phyloP scores from a whole-genome alignment of 345 rosid species.

The Limnanthes douglasii region DNA sequence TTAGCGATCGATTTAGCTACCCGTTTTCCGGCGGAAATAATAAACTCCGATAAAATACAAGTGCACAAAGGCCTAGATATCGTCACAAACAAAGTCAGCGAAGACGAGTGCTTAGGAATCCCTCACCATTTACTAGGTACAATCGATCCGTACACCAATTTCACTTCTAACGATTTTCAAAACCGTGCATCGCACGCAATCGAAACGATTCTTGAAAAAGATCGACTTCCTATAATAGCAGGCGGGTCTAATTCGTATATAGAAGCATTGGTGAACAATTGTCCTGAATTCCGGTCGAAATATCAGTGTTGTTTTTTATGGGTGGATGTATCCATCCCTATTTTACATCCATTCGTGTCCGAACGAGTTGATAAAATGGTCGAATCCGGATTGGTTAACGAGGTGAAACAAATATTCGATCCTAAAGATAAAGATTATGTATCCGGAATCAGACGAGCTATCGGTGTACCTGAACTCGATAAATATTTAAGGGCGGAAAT shows the following conservation, averaged over 20 bases:
- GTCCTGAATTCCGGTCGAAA: constrained; percentile 41
- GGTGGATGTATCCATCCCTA: constrained; percentile 58
- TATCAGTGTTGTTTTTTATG: constrained; percentile 67
- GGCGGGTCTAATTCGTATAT: constrained; percentile 90
- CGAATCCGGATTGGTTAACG: constrained; percentile 46
- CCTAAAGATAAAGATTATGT: constrained; percentile 32
- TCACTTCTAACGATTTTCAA: constrained; percentile 41
- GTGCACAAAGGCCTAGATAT: constrained; percentile 57
- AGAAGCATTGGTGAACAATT: constrained; percentile 41
- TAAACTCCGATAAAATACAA: constrained; percentile 87
- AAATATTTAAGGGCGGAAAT: constrained; percentile 26
- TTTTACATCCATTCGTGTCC: constrained; percentile 44
- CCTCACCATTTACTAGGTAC: constrained; percentile 67
- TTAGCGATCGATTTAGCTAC: constrained; percentile 77
- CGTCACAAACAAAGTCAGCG: constrained; percentile 68
- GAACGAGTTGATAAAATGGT: constrained; percentile 76
- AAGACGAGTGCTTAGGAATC: constrained; percentile 52
- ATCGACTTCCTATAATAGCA: constrained; percentile 55
- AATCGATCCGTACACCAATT: constrained; percentile 27
- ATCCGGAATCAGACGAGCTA: constrained; percentile 54
- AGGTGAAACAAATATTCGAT: constrained; percentile 38
- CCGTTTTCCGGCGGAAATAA: constrained; percentile 53
- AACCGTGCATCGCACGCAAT: constrained; percentile 25
- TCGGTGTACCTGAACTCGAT: constrained; percentile 74
- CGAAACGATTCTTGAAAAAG: constrained; percentile 21